Evolutionary conservation across 176 grass and related monocot species (phyloP), one percentile per base, ranked within the genome.

Genomic region (Secale cereale): DNA sequence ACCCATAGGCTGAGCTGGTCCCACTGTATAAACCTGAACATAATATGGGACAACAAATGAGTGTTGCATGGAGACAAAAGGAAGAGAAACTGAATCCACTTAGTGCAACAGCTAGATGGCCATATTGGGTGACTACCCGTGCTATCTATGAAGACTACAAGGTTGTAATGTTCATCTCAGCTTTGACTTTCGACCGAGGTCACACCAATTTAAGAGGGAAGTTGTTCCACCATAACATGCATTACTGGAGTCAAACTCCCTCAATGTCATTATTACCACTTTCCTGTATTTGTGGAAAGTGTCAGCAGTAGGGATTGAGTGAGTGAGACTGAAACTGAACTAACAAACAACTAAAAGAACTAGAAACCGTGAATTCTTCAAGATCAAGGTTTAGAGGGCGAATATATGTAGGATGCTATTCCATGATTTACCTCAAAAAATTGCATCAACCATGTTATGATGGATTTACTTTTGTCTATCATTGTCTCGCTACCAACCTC

Each of bases 151-250:
- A 93, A 98, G 80, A 95, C 91, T 89, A 94, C 97, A 70, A 98
- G 91, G 17, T 93, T 91, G 56, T 92, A 94, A 17, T 90, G 93
- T 1, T 91, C 97, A 79, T 98, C 93, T 91, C 93, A 98, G 48
- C 91, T 95, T 59, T 35, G 94, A 85, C 93, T 95, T 85, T 98
- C 91, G 8, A 98, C 93, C 91, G 93, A 98, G 76, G 92, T 98
- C 26, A 95, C 91, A 78, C 97, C 10, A 98, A 62, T 98, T 98
- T 46, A 98, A 89, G 56, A 98, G 83, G 19, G 97, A 93, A 79
- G 97, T 91, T 77, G 97, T 98, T 54, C 97, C 91, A 82, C 97
- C 97, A 86, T 98, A 98, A 59, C 97, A 98, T 2, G 97, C 93
- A 50, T 98, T 98, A 69, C 89, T 91, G 17, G 93, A 95, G 81